Evolutionary conservation across 1,139 yeast genomes (phyloP), one percentile per base, ranked within the genome.

Genomic region (Protomyces macrosporus): DNA sequence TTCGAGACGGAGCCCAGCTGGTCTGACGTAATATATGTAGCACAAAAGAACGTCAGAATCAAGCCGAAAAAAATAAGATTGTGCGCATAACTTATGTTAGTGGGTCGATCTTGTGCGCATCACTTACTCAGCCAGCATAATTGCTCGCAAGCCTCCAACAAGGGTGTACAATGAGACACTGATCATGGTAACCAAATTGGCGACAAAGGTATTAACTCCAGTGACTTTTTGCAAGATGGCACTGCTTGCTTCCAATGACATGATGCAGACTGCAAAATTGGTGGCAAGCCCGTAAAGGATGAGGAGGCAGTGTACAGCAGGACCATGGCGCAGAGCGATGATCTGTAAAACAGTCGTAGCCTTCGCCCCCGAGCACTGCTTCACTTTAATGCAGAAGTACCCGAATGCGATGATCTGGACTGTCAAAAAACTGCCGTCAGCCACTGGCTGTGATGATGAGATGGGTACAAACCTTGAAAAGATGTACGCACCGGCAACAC

Each of bases 81-180:
- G 69, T 80, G 82, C 6, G 79, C 74, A 59, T 80, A 80, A 71
- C 48, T 42, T 10, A 9, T 4, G 48, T 42, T 30, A 42, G 48
- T 30, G 23, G 3, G 23, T 23, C 23, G 23, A 23, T 23, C 23
- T 23, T 23, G 23, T 23, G 23, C 23, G 23, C 48, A 7, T 5
- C 6, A 14, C 48, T 42, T 42, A 42, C 48, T 79, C 82, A 2
- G 82, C 76, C 35, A 79, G 74, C 66, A 79, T 79, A 0, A 82
- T 79, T 1, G 81, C 81, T 66, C 81, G 74, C 50, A 79, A 71
- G 3, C 82, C 82, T 55, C 82, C 82, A 60, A 79, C 72, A 30
- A 76, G 75, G 3, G 79, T 78, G 67, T 78, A 79, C 33, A 78
- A 70, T 12, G 79, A 78, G 60, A 76, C 76, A 10, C 77, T 78